These are phyloP conservation scores for Aspergillus fumigatus DNA, from an alignment of 2,329 filamentous ascomycete genomes.

Conservation along the genomic window DNA sequence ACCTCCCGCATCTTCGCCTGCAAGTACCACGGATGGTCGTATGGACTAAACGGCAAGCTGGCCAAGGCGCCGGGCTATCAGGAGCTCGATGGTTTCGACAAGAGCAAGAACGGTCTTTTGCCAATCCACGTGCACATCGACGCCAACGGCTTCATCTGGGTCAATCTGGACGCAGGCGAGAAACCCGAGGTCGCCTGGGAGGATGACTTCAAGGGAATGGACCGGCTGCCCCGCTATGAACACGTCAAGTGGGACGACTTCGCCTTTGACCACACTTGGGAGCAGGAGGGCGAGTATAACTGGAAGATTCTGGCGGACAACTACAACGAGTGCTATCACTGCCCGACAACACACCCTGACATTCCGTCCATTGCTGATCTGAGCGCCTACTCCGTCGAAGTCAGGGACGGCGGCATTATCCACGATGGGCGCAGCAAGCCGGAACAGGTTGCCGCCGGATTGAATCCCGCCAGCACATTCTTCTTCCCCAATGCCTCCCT, in stretches of 20 bases:
- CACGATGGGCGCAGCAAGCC: constrained; percentile 44
- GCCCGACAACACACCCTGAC: constrained; percentile 18
- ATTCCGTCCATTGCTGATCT: constrained; percentile 47
- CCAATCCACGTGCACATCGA: constrained; percentile 53
- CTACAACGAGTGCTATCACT: constrained; percentile 50
- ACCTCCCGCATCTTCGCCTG: constrained; percentile 51
- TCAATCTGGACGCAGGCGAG: constrained; percentile 50
- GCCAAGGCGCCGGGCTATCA: constrained; percentile 57
- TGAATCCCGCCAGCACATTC: constrained; percentile 35
- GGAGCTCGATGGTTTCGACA: constrained; percentile 53
- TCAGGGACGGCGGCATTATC: constrained; percentile 46
- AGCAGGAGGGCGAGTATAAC: constrained; percentile 55
- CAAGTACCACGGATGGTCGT: constrained; percentile 60
- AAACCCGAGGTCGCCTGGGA: constrained; percentile 49
- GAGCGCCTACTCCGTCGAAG: constrained; percentile 50
- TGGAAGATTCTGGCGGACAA: constrained; percentile 61
- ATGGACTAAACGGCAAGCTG: constrained; percentile 53
- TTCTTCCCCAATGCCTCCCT: constrained; percentile 34
- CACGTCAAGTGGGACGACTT: constrained; percentile 52
- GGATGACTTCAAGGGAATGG: constrained; percentile 49
- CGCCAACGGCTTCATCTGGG: constrained; percentile 53
- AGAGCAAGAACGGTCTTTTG: constrained; percentile 51
- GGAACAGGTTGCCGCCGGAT: constrained; percentile 45
- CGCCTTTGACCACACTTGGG: constrained; percentile 54
- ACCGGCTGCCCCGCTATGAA: constrained; percentile 43